Base-by-base conservation (phyloP, 352 stramenopile species). In the Pythium graminicola region DNA sequence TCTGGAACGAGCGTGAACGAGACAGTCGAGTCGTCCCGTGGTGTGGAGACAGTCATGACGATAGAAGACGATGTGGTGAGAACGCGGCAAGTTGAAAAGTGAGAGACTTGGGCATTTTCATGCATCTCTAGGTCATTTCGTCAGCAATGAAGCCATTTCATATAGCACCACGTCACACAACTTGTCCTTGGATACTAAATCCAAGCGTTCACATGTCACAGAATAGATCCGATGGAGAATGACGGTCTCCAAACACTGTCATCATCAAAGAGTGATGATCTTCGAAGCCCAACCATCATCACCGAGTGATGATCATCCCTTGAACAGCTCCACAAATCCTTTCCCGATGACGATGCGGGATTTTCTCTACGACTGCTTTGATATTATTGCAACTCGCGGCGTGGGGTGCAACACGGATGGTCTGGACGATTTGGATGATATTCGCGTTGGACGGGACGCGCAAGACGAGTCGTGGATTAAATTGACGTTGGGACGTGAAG, bases 1-100 rank as follows among this genome's bases (percentile, higher is more conserved):
- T 41, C 33, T n/a, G n/a, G 33, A n/a, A 41, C 33, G 33, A 41
- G n/a, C 33, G 33, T 41, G 33, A 41, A 41, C 33, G 33, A 11
- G 9, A 41, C 33, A 4, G 8, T n/a, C 33, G 33, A 41, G 33
- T 41, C 33, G 33, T 41, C 33, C 6, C 33, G 33, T 41, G 33
- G 33, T 11, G 33, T n/a, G 33, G 8, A 11, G 33, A 35, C 13
- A 13, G 29, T 7, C 29, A 35, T 7, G 29, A 35, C 29, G 29
- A 35, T 7, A 13, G 29, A 35, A 13, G 29, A 35, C 7, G 29
- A 35, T 7, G 29, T 13, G 29, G 29, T 7, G 29, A 13, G 29
- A 35, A 13, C 7, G 7, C 29, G 7, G 29, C 7, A 35, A 35
- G 29, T 35, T 35, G 29, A 13, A 7, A 13, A 35, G 29, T 35